These are phyloP conservation scores for Cairneyella variabilis DNA, from an alignment of 495 filamentous ascomycete species.

Conservation along the genomic window DNA sequence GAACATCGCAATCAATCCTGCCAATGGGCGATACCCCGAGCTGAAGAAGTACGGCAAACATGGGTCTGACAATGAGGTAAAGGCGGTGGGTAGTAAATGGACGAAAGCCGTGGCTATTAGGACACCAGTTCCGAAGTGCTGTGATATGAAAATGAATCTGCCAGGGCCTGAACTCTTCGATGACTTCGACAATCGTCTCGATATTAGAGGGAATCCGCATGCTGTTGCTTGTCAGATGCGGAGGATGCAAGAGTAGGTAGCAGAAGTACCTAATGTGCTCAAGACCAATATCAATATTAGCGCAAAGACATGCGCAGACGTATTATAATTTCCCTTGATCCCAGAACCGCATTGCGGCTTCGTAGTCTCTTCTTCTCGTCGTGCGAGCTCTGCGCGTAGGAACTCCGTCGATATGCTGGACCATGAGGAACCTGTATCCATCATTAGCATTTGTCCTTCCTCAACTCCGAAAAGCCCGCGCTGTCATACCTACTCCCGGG, in stretches of 20 bases:
- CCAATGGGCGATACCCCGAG: slow-evolving; percentile 66
- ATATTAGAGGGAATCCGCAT: slow-evolving; percentile 57
- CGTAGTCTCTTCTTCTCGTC: slow-evolving; percentile 33
- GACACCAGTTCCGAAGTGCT: slow-evolving; percentile 84
- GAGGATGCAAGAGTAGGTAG: slow-evolving; percentile 24
- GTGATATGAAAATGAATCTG: slow-evolving; percentile 65
- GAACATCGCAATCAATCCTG: slow-evolving; percentile 74
- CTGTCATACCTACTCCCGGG: background rate
- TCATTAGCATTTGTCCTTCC: background rate
- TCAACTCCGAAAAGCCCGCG: no score
- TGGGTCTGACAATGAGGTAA: slow-evolving; percentile 72
- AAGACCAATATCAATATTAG: slow-evolving; percentile 68
- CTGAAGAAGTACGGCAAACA: slow-evolving; percentile 77
- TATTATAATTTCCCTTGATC: slow-evolving; percentile 58
- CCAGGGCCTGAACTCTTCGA: slow-evolving; percentile 38
- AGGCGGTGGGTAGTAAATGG: slow-evolving; percentile 79
- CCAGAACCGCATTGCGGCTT: slow-evolving; percentile 61
- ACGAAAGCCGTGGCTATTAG: slow-evolving; percentile 88
- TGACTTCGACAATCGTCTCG: slow-evolving; percentile 38
- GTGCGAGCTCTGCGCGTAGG: slow-evolving; percentile 47
- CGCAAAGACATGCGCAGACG: slow-evolving; percentile 68
- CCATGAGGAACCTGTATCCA: slow-evolving; percentile 31
- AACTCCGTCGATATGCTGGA: slow-evolving; percentile 44
- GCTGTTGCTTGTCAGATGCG: slow-evolving; percentile 31
- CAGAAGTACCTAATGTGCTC: slow-evolving; percentile 75